Conservation (phyloP, 2,329 filamentous ascomycete species). For the Apiospora kogelbergensis region DNA sequence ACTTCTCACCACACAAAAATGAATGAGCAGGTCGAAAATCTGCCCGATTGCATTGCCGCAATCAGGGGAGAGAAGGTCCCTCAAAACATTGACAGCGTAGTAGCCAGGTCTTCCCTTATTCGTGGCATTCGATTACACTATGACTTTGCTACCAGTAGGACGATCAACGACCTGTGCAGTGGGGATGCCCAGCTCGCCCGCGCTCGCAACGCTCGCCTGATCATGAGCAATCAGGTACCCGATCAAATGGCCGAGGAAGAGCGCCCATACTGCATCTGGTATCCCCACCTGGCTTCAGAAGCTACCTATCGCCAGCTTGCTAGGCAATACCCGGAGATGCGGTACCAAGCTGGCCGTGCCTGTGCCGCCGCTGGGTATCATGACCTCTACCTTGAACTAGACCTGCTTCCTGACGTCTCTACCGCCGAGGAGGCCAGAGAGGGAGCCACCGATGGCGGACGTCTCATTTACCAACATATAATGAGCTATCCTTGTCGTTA, state of each 20-base stretch:
- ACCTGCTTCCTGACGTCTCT: slow-evolving; percentile 37
- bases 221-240: slow-evolving; percentile 37
- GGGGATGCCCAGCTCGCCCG: neutral
- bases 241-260: slow-evolving; percentile 22
- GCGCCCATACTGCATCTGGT: slow-evolving; percentile 42
- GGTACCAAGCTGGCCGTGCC: slow-evolving; percentile 38
- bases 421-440: slow-evolving; percentile 42
- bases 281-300: slow-evolving; percentile 36
- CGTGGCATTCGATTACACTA: slow-evolving; percentile 2
- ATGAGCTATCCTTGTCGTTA: slow-evolving; percentile 28
- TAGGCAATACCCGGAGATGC: slow-evolving; percentile 30
- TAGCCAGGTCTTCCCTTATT: neutral
- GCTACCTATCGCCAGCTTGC: slow-evolving; percentile 36
- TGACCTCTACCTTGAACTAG: slow-evolving; percentile 35
- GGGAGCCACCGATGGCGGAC: slow-evolving; percentile 13
- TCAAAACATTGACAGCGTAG: neutral
- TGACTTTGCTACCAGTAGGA: neutral
- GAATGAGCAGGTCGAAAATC: neutral
- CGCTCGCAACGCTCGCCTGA: slow-evolving; percentile 32
- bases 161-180: neutral
- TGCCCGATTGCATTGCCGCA: neutral
- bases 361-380: slow-evolving; percentile 40
- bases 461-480: slow-evolving; percentile 32
- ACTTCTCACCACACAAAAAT: neutral
- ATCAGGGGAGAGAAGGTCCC: neutral